A percentile compares a stretch with the other conserved stretches of the same genome.
Evolutionary conservation across 805 yeast genomes (phyloP).

Genomic region (Clavispora santaluciae): DNA sequence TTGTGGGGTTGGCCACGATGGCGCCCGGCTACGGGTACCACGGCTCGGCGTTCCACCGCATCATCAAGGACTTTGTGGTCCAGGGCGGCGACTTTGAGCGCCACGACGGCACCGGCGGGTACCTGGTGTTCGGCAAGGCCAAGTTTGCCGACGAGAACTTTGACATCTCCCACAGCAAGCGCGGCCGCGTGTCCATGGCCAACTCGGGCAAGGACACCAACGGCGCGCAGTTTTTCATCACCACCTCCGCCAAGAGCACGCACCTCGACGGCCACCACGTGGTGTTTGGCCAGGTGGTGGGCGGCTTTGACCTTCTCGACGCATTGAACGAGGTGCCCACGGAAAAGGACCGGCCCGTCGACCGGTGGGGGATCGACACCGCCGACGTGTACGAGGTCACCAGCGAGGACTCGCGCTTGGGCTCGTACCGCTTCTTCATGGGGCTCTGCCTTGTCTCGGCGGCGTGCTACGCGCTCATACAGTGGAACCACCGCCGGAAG

Average conservation of each 20-base stretch:
- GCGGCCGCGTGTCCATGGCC: constrained; percentile 30
- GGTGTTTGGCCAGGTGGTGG: constrained; percentile 24
- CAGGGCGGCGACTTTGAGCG: constrained; percentile 35
- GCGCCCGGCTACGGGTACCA: constrained; percentile 25
- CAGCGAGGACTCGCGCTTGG: not conserved
- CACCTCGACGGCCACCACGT: constrained; percentile 22
- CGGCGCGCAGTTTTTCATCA: constrained; percentile 22
- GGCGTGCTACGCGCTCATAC: not conserved
- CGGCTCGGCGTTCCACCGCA: constrained; percentile 27
- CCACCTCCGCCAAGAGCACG: constrained; percentile 10
- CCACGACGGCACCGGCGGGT: constrained; percentile 24
- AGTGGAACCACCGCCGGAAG: constrained; percentile 1
- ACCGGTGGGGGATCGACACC: constrained; percentile 6
- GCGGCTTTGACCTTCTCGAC: constrained; percentile 17
- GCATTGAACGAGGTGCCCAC: constrained; percentile 8
- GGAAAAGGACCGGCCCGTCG: constrained; percentile 5
- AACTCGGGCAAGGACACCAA: constrained; percentile 21
- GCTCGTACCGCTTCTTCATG: not conserved
- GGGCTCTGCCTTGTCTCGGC: not conserved
- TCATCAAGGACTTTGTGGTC: constrained; percentile 32
- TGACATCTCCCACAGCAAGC: constrained; percentile 22
- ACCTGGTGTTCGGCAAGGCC: constrained; percentile 22
- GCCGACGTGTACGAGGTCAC: not conserved
- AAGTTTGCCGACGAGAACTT: constrained; percentile 24
- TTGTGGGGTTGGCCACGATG: constrained; percentile 25